Conservation (phyloP, 768 basidiomycete species). For the Termitomyces sp. region DNA sequence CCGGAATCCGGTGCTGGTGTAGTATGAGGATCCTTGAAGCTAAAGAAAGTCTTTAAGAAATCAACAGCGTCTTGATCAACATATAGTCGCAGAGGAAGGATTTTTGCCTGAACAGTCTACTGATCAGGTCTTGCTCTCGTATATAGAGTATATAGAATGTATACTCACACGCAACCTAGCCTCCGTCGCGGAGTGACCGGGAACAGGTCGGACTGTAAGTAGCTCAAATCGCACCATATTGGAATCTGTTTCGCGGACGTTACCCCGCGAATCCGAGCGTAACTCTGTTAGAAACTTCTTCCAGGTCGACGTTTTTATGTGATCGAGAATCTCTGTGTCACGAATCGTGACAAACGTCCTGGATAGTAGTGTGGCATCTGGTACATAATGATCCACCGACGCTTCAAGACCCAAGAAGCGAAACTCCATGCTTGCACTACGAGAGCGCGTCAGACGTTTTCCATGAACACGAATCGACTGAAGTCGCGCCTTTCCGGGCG, state of each 20-base stretch:
- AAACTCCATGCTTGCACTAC: slow-evolving; percentile 80
- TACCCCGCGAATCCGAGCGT: slow-evolving; percentile 79
- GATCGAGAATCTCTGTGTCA: slow-evolving; percentile 88
- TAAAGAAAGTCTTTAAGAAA: slow-evolving; percentile 95
- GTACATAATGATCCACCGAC: slow-evolving; percentile 61
- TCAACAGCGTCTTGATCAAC: slow-evolving; percentile 99
- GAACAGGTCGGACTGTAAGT: slow-evolving; percentile 65
- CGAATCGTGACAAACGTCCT: slow-evolving; percentile 62
- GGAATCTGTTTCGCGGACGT: slow-evolving; percentile 85
- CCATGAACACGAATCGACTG: slow-evolving; percentile 41
- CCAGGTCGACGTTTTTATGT: slow-evolving; percentile 98
- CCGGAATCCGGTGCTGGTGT: slow-evolving; percentile 29
- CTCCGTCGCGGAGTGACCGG: slow-evolving; percentile 66
- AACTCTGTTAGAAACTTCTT: slow-evolving; percentile 91
- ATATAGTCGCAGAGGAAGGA: slow-evolving; percentile 85
- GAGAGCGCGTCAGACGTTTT: slow-evolving; percentile 67
- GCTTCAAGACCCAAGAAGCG: slow-evolving; percentile 57
- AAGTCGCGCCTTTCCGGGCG: slow-evolving; percentile 35
- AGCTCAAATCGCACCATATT: slow-evolving; percentile 92
- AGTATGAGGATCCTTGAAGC: slow-evolving; percentile 66
- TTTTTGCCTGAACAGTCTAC: slow-evolving; percentile 58
- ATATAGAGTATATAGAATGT: neutral
- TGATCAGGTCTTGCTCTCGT: neutral
- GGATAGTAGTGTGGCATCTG: slow-evolving; percentile 53
- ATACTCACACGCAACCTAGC: slow-evolving; percentile 66